These are phyloP conservation scores for Cucurbita maxima DNA, from an alignment of 306 rosid genomes.

Conservation along the genomic window DNA sequence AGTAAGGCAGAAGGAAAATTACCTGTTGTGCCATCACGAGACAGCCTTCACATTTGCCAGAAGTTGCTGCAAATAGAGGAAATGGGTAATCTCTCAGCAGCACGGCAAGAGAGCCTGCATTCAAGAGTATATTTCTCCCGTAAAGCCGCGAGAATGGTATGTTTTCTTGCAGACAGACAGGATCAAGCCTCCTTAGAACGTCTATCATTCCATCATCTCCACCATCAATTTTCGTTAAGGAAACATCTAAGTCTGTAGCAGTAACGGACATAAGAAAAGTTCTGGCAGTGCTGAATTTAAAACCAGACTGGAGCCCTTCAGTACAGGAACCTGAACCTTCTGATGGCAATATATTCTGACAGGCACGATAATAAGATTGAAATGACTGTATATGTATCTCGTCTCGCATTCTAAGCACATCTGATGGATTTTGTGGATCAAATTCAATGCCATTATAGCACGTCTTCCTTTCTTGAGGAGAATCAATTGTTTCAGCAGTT, in stretches of 20 bases:
- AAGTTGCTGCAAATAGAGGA: constrained; percentile 77
- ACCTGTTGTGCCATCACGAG: constrained; percentile 97
- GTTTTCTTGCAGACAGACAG: constrained; percentile 57
- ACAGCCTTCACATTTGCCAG: constrained; percentile 72
- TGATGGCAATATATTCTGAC: constrained; percentile 51
- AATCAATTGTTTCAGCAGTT: constrained; percentile 32
- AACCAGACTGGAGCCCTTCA: constrained; percentile 85
- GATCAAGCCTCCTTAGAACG: constrained; percentile 74
- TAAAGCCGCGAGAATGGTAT: constrained; percentile 84
- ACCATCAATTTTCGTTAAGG: constrained; percentile 77
- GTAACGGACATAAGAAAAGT: constrained; percentile 71
- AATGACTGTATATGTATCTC: constrained; percentile 68
- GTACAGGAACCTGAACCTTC: constrained; percentile 84
- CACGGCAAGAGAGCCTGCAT: constrained; percentile 51
- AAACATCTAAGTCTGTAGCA: constrained; percentile 60
- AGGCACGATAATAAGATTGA: constrained; percentile 75
- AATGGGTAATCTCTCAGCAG: constrained; percentile 66
- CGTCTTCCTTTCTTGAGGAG: constrained; percentile 45
- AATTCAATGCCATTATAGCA: constrained; percentile 49
- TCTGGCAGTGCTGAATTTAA: constrained; percentile 67
- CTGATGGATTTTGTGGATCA: constrained; percentile 52
- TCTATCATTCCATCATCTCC: constrained; percentile 90
- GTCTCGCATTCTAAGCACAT: constrained; percentile 38
- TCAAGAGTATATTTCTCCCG: constrained; percentile 67
- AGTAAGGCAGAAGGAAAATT: constrained; percentile 8